A percentile compares a stretch with the other conserved stretches of the same genome.
phyloP scores from a whole-genome alignment of 768 basidiomycete species.

The Mycena floridula region DNA sequence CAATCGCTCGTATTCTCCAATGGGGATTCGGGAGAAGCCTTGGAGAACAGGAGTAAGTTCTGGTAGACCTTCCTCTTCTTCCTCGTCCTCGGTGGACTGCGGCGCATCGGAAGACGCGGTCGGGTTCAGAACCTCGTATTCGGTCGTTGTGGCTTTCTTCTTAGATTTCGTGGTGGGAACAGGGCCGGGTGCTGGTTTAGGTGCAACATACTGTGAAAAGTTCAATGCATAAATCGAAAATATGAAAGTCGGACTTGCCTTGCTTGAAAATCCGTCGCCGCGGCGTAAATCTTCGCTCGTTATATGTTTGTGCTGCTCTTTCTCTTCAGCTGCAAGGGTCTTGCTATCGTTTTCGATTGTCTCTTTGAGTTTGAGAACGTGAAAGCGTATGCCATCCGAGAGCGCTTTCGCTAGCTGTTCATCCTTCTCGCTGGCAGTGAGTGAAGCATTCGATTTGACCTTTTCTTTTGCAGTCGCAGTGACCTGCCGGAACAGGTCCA shows the following conservation, averaged over 20 bases:
- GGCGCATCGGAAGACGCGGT: slow-evolving; percentile 28
- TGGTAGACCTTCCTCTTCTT: slow-evolving; percentile 61
- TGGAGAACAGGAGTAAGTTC: slow-evolving; percentile 74
- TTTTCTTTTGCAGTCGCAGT: slow-evolving; percentile 59
- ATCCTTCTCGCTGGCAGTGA: slow-evolving; percentile 49
- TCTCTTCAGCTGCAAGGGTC: slow-evolving; percentile 57
- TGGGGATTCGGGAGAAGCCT: slow-evolving; percentile 68
- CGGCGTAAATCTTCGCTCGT: slow-evolving; percentile 90
- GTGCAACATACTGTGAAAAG: slow-evolving; percentile 60
- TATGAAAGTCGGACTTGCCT: no score
- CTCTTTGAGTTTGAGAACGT: slow-evolving; percentile 60
- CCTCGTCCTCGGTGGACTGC: slow-evolving; percentile 23
- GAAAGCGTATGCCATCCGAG: slow-evolving; percentile 54
- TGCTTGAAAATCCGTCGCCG: slow-evolving; percentile 83
- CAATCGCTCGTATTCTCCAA: slow-evolving; percentile 70
- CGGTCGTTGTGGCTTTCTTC: slow-evolving; percentile 45
- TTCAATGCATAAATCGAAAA: slow-evolving; percentile 4
- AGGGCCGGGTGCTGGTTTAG: slow-evolving; percentile 63
- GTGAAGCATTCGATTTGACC: slow-evolving; percentile 28
- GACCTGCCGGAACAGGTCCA: slow-evolving; percentile 69
- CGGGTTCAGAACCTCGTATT: slow-evolving; percentile 76
- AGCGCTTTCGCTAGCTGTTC: slow-evolving; percentile 53
- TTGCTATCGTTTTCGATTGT: slow-evolving; percentile 55
- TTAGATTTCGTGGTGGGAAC: slow-evolving; percentile 46
- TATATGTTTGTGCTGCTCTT: slow-evolving; percentile 86